A percentile compares a stretch with the other conserved stretches of the same genome.
Evolutionary conservation across 495 filamentous ascomycete genomes (phyloP).

Genomic region (Neurospora sublineolata): DNA sequence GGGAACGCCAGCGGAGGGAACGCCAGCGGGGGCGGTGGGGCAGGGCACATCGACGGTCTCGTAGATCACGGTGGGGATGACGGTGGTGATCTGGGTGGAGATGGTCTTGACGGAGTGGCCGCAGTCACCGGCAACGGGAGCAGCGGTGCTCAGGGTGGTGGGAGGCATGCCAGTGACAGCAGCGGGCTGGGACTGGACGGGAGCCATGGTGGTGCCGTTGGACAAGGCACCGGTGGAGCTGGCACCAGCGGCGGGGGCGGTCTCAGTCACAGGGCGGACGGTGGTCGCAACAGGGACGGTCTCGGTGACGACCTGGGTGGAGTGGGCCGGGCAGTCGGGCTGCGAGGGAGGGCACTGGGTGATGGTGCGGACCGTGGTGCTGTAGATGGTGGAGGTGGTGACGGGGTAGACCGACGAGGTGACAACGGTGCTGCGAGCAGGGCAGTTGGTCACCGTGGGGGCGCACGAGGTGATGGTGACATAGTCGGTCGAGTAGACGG

Average conservation of each 20-base stretch:
- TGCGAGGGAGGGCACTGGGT: conserved; percentile 49
- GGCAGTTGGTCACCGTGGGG: conserved; percentile 42
- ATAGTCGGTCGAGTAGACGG: conserved; percentile 45
- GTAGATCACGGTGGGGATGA: conserved; percentile 44
- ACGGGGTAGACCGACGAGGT: conserved; percentile 27
- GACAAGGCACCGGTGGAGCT: conserved; percentile 4
- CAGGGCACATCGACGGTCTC: conserved; percentile 34
- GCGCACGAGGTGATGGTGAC: conserved; percentile 46
- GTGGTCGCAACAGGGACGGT: conserved; percentile 23
- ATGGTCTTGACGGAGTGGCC: conserved; percentile 30
- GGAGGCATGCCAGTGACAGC: conserved; percentile 1
- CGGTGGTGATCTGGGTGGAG: conserved; percentile 33
- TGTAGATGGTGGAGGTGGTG: conserved; percentile 35
- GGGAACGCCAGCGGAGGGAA: background rate
- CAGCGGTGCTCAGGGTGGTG: conserved; percentile 6
- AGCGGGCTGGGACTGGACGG: conserved; percentile 7
- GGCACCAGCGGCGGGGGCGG: conserved; percentile 9
- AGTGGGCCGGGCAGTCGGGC: conserved; percentile 48
- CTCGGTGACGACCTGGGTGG: conserved; percentile 24
- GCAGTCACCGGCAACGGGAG: conserved; percentile 21
- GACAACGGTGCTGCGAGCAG: conserved; percentile 31
- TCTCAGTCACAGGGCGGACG: conserved; percentile 21
- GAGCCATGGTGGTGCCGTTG: conserved; percentile 21
- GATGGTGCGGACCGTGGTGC: conserved; percentile 45
- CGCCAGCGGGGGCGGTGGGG: conserved; percentile 13